A percentile compares a stretch with the other conserved stretches of the same genome.
phyloP scores from a whole-genome alignment of 2,329 filamentous ascomycete species.

The Ophiostoma quercus region DNA sequence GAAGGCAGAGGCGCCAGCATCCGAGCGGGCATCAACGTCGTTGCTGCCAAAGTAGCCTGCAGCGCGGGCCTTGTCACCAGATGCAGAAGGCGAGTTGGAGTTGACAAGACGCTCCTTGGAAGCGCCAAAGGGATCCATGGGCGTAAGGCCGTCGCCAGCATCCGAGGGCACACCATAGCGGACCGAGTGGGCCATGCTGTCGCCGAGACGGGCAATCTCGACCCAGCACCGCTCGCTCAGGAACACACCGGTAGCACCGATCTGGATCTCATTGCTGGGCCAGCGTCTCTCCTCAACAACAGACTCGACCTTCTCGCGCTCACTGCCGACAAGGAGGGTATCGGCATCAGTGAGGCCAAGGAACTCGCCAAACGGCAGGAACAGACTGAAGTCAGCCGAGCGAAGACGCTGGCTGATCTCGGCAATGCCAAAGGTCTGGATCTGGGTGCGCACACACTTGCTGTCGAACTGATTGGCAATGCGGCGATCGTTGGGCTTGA shows the following conservation, averaged over 20 bases:
- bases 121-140: conserved; percentile 56
- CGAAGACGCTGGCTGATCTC: conserved; percentile 92
- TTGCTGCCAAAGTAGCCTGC: conserved; percentile 74
- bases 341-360: conserved; percentile 81
- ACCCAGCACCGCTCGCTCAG: conserved; percentile 94
- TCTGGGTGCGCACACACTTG: conserved; percentile 91
- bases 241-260: conserved; percentile 91
- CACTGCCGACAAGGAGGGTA: conserved; percentile 80
- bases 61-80: conserved; percentile 63
- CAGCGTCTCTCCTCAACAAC: conserved; percentile 90
- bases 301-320: conserved; percentile 83
- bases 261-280: conserved; percentile 83
- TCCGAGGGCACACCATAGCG: conserved; percentile 52
- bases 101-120: conserved; percentile 56
- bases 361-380: conserved; percentile 93
- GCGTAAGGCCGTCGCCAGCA: conserved; percentile 56
- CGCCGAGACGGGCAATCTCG: conserved; percentile 72
- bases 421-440: conserved; percentile 92
- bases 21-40: conserved; percentile 79
- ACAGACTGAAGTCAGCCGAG: conserved; percentile 91
- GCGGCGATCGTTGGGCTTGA: conserved; percentile 93
- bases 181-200: conserved; percentile 49
- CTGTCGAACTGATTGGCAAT: conserved; percentile 99
- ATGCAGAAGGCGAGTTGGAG: conserved; percentile 46
- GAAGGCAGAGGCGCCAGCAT: conserved; percentile 86